Percentiles rank a stretch among this genome's conserved stretches.
These are phyloP conservation scores for Aspergillus affinis DNA, from an alignment of 495 filamentous ascomycete species.

Conservation along the genomic window DNA sequence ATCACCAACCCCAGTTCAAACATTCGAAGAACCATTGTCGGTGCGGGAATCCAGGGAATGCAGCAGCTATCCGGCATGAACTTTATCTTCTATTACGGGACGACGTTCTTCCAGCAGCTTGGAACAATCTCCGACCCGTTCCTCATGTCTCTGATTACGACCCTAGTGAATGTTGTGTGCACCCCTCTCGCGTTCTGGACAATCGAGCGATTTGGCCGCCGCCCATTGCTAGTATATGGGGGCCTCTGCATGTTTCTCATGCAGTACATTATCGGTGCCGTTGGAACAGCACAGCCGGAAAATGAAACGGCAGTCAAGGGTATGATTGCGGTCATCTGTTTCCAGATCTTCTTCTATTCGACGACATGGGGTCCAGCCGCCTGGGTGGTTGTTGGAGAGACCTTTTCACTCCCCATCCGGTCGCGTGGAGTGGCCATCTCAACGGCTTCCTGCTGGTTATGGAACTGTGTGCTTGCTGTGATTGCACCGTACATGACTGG, in stretches of 20 bases:
- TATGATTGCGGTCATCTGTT: neutral
- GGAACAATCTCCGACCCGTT: slow-evolving; percentile 1
- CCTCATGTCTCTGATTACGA: neutral
- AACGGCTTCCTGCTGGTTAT: neutral
- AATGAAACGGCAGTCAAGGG: slow-evolving; percentile 2
- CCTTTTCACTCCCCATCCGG: neutral
- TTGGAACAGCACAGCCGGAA: neutral
- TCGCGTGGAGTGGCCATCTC: neutral
- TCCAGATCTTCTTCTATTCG: neutral
- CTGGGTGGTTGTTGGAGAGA: neutral
- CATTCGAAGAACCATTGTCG: neutral
- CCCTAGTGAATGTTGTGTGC: neutral
- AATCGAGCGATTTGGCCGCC: neutral
- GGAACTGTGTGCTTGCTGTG: neutral
- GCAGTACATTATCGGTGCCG: neutral
- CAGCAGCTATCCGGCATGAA: neutral
- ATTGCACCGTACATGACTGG: neutral
- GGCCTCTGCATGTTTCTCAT: neutral
- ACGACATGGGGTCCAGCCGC: neutral
- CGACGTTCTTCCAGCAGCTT: slow-evolving; percentile 1
- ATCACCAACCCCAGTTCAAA: neutral
- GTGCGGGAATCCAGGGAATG: neutral
- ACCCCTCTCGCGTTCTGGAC: neutral
- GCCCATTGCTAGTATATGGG: neutral
- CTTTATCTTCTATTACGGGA: slow-evolving; percentile 1